phyloP scores from a whole-genome alignment of 371 early-diverging fungal genomes.

The Agmasoma carcini region DNA sequence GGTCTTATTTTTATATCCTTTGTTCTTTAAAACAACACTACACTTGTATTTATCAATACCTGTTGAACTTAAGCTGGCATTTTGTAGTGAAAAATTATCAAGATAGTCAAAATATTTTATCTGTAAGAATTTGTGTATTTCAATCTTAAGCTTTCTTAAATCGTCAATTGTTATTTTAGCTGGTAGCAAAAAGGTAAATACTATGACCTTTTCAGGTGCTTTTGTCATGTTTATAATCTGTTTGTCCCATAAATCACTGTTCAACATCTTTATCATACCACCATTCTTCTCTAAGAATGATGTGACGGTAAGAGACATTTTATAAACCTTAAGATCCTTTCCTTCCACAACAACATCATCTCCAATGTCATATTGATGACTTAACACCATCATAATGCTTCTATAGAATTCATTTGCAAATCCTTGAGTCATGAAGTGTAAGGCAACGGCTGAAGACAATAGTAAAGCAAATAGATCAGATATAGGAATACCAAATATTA shows the following conservation, averaged over 20 bases:
- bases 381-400: constrained; percentile 48
- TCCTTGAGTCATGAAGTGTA: constrained; percentile 49
- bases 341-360: constrained; percentile 52
- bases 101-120: constrained; percentile 41
- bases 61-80: constrained; percentile 28
- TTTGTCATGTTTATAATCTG: constrained; percentile 52
- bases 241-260: constrained; percentile 50
- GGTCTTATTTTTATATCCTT: constrained; percentile 43
- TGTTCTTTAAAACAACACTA: constrained; percentile 44
- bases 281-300: constrained; percentile 47
- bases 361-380: constrained; percentile 55
- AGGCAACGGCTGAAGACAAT: constrained; percentile 46
- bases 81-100: constrained; percentile 48
- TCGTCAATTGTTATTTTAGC: constrained; percentile 23
- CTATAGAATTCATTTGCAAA: constrained; percentile 42
- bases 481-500: constrained; percentile 47
- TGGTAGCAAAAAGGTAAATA: constrained; percentile 44
- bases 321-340: constrained; percentile 44
- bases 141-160: constrained; percentile 36
- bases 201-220: constrained; percentile 52
- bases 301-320: constrained; percentile 45
- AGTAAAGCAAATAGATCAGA: constrained; percentile 48
- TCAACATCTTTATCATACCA: constrained; percentile 52
- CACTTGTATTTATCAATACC: constrained; percentile 42
- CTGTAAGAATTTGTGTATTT: constrained; percentile 43